Conservation (phyloP, 768 basidiomycete species). For the Termitomyces sp. region DNA sequence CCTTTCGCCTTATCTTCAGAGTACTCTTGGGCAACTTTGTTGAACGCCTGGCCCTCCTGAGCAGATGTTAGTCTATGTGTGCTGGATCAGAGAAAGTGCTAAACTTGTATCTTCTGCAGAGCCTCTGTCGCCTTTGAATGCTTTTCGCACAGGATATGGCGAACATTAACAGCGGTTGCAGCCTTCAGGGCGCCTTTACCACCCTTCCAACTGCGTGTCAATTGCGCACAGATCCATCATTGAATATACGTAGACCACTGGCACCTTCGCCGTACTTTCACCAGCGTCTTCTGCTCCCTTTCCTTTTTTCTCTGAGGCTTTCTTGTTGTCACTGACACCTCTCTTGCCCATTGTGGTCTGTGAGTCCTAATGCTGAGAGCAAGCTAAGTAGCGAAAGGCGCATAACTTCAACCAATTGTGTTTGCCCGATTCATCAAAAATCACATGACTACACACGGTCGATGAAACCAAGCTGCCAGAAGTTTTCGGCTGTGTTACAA, state of each 20-base stretch:
- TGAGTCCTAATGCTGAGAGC: neutral
- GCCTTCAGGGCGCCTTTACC: conserved; percentile 65
- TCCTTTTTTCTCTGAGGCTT: conserved; percentile 38
- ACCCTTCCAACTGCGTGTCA: conserved; percentile 16
- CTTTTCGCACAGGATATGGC: conserved; percentile 88
- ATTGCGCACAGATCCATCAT: too few species aligned
- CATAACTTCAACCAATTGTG: conserved; percentile 8
- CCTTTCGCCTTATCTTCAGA: conserved; percentile 92
- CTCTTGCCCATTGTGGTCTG: conserved; percentile 33
- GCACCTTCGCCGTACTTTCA: conserved; percentile 39
- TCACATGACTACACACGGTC: conserved; percentile 14
- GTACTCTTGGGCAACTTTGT: conserved; percentile 87
- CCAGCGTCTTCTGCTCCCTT: conserved; percentile 36
- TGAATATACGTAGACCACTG: neutral
- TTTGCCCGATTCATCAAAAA: conserved; percentile 14
- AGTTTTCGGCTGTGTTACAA: conserved; percentile 15
- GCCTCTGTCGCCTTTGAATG: conserved; percentile 79
- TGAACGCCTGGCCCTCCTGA: conserved; percentile 75
- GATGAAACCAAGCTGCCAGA: conserved; percentile 7
- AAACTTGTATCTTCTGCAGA: conserved; percentile 73
- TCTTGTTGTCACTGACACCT: conserved; percentile 30
- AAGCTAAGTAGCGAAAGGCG: too few species aligned
- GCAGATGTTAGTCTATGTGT: neutral
- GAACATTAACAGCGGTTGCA: conserved; percentile 80
- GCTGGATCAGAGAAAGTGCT: neutral